Conservation (phyloP, 352 stramenopile genomes). For the Phytophthora parvispora region DNA sequence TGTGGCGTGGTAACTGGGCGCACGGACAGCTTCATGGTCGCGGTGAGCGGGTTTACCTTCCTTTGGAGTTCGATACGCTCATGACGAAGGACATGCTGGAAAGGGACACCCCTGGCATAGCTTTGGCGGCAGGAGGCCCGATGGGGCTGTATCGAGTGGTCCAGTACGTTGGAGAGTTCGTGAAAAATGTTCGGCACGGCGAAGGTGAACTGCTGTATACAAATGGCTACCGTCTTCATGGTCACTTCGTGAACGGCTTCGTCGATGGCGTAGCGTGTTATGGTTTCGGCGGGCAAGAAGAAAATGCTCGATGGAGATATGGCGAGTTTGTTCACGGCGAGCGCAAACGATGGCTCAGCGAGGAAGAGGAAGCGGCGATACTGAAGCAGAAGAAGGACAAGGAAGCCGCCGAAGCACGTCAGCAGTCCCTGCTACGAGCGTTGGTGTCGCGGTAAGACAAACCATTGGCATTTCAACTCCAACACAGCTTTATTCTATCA, state of each 20-base stretch:
- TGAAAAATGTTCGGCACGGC: constrained; percentile 58
- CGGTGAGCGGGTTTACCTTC: constrained; percentile 63
- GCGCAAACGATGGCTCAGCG: constrained; percentile 57
- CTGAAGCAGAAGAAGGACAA: constrained; percentile 12
- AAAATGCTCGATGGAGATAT: constrained; percentile 32
- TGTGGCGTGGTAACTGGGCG: constrained; percentile 62
- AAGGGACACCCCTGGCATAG: constrained; percentile 13
- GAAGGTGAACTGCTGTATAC: constrained; percentile 56
- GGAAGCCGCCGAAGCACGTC: constrained; percentile 7
- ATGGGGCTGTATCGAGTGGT: constrained; percentile 65
- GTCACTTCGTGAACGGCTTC: constrained; percentile 59
- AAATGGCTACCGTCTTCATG: constrained; percentile 64
- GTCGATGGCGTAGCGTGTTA: constrained; percentile 56
- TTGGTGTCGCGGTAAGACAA: constrained; percentile 10
- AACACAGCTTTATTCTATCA: constrained; percentile 28
- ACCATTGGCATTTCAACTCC: background rate
- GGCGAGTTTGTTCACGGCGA: constrained; percentile 51
- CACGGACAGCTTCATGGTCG: constrained; percentile 61
- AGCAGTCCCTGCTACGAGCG: constrained; percentile 17
- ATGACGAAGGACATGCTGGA: constrained; percentile 40
- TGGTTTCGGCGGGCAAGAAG: constrained; percentile 38
- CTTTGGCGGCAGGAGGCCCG: background rate
- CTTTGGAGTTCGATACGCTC: constrained; percentile 52
- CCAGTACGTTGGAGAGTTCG: constrained; percentile 64
- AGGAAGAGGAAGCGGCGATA: constrained; percentile 51